A percentile compares a stretch with the other conserved stretches of the same genome.
Evolutionary conservation across 306 rosid species (phyloP).

Genomic region (Nissolia schottii): DNA sequence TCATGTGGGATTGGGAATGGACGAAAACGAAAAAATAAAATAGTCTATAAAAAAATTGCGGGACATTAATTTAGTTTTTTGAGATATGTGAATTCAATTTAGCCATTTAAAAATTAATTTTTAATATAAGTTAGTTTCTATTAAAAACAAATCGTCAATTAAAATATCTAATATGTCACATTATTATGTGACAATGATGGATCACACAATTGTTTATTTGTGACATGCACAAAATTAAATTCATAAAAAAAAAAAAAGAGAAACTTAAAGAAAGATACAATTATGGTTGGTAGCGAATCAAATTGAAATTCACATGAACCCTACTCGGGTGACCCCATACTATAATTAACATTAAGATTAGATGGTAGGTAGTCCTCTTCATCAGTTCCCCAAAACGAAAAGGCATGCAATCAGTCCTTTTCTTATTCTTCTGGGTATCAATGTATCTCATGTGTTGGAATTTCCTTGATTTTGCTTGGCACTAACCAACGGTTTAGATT

Average conservation of each 20-base stretch:
- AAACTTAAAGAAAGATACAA: not conserved
- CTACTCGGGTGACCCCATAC: not conserved
- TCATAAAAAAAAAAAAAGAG: not conserved
- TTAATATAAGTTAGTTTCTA: too few relatives aligned
- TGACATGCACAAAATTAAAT: too few relatives aligned
- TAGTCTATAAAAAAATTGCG: too few relatives aligned
- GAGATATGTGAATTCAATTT: too few relatives aligned
- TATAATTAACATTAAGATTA: not conserved
- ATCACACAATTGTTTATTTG: too few relatives aligned
- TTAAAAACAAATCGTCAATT: too few relatives aligned
- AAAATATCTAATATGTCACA: too few relatives aligned
- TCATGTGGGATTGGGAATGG: not conserved
- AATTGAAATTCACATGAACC: not conserved
- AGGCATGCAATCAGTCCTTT: not conserved
- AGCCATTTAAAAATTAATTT: too few relatives aligned
- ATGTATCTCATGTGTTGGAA: not conserved
- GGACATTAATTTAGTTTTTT: too few relatives aligned
- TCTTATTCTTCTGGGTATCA: not conserved
- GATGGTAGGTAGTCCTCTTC: not conserved
- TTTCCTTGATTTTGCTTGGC: not conserved
- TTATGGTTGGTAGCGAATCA: not conserved
- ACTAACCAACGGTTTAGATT: not conserved
- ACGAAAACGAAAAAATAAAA: not conserved
- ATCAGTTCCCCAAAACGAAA: not conserved
- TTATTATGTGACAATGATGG: too few relatives aligned